Base-by-base conservation (phyloP, 768 basidiomycete species). In the Mycena rosella region DNA sequence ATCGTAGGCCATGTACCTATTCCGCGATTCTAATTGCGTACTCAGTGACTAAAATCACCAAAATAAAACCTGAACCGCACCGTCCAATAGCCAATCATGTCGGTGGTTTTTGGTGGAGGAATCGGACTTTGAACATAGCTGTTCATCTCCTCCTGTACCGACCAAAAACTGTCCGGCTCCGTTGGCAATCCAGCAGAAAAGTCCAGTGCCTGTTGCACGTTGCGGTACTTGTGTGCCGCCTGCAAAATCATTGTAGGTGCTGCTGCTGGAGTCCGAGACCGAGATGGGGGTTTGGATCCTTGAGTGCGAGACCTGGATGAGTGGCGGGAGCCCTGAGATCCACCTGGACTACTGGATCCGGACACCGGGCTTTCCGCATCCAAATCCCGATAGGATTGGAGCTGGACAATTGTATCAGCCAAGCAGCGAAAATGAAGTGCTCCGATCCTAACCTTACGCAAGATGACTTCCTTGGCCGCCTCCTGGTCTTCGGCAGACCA, bases 241-340 rank as follows among this genome's bases (percentile, higher is more conserved):
- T 57, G 55, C 55, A 57, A 57, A 57, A 57, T 44, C 55, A 57
- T 57, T 57, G 55, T 44, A 42, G 55, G 55, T 57, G 55, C 55
- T 57, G 55, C 55, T 44, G 40, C 55, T 57, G 55, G 55, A 59
- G 57, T 47, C 29, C 57, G 44, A 59, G 57, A 47, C 44, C 57
- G 57, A 44, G 57, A 59, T 32, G 57, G 29, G 44, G 57, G 57
- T 47, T n/a, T 29, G 29, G 57, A 59, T 34, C 45, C 57, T 47
- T 59, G 57, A 59, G 44, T 47, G 44, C 57, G 57, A 47, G 57
- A 59, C 44, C 30, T 47, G 57, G 57, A 45, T 59, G 57, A 45
- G 57, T 57, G 45, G 45, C 45, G 44, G 42, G 57, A 59, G 57
- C 44, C 44, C 57, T 47, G 57, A 59, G 42, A 45, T 47, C 57